Evolutionary conservation across 139 green algal species (phyloP), one percentile per base, ranked within the genome.

Genomic region (Diplosphaera chodatii): DNA sequence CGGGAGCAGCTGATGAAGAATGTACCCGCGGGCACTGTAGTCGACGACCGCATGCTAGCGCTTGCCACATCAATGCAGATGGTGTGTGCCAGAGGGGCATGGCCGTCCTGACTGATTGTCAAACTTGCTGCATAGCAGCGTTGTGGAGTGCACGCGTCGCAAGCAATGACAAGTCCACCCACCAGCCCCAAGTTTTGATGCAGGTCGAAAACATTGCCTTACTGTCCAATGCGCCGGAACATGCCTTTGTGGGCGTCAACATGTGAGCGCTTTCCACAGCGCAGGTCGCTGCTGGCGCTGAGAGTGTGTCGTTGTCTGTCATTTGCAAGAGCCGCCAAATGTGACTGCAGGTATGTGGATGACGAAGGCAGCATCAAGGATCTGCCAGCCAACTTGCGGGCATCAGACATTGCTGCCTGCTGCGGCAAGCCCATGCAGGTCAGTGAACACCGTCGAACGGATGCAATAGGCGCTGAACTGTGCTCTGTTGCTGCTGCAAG

Each of bases 151-250:
- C n/a, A n/a, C n/a, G 31, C 6, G 1, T 10, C 32, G 1, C 1
- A 40, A 55, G n/a, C 59, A 30, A 30, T 56, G 13, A n/a, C 33
- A 6, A 56, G 23, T 25, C 6, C 10, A 28, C n/a, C n/a, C n/a
- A n/a, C n/a, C n/a, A n/a, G n/a, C n/a, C n/a, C n/a, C n/a, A n/a
- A n/a, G n/a, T n/a, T n/a, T 16, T 55, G 56, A 29, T 33, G 55
- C 72, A 91, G 88, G 88, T 96, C 28, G 91, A 96, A 74, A 87
- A 87, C 55, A 83, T 93, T 15, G 69, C 78, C 0, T 76, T 97
- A 75, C 78, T 96, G n/a, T 71, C 83, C n/a, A 91, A 94, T 78
- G 69, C 74, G 31, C 64, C 32, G 13, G 78, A 87, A 40, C 77
- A 80, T 63, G 64, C 69, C 40, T 85, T 80, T 33, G 40, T 77